Percentiles rank a stretch among this genome's conserved stretches.
Conservation (phyloP, 2,329 filamentous ascomycete genomes). For the Colletotrichum viniferum region DNA sequence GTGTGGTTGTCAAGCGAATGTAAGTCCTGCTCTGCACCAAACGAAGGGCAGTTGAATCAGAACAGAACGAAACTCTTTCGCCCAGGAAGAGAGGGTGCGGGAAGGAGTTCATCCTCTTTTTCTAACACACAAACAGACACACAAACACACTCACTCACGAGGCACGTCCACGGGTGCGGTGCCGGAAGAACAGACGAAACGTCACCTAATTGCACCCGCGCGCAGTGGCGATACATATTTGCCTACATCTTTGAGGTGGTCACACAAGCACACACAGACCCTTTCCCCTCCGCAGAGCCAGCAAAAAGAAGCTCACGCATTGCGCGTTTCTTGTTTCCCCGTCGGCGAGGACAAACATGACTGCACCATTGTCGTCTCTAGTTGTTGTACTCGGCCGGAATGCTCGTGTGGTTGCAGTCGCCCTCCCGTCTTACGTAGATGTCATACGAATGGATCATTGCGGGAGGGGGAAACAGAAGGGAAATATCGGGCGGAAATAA, state of each 20-base stretch:
- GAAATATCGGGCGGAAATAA: background rate
- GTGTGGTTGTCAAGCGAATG: background rate
- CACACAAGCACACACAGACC: background rate
- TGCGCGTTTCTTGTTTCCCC: background rate
- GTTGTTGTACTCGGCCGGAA: background rate
- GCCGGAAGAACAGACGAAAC: conserved; percentile 12
- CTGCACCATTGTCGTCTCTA: background rate
- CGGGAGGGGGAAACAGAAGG: background rate
- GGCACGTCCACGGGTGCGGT: background rate
- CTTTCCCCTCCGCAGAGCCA: background rate
- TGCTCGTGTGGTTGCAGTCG: conserved; percentile 4
- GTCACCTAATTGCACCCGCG: background rate
- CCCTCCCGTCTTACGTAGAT: background rate
- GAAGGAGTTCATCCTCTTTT: background rate
- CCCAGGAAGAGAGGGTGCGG: background rate
- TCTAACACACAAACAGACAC: background rate
- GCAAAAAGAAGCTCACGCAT: background rate
- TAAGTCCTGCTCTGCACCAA: background rate
- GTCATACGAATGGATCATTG: background rate
- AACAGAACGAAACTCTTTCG: background rate
- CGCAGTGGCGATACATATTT: background rate
- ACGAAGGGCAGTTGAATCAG: background rate
- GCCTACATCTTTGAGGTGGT: background rate
- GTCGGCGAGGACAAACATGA: background rate
- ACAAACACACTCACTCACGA: background rate